phyloP scores from a whole-genome alignment of 208 protist genomes.

The Leishmania braziliensis region DNA sequence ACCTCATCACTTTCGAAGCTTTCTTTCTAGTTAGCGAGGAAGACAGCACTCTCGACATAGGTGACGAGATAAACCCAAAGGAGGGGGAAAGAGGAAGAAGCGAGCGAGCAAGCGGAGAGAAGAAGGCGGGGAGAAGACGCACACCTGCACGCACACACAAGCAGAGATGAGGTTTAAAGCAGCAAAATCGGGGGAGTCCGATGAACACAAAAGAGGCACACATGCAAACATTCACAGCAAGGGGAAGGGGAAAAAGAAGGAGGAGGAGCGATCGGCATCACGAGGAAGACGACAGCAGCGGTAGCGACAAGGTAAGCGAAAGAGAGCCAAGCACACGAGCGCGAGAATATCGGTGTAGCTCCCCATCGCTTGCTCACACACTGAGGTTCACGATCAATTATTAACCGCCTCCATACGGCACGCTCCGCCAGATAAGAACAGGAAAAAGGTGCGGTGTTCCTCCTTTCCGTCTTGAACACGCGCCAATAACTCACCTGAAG shows the following conservation, averaged over 20 bases:
- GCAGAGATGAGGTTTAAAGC: slow-evolving; percentile 2
- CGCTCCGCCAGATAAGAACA: background rate
- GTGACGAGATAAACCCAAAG: background rate
- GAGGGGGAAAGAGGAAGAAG: background rate
- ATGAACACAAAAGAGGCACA: slow-evolving; percentile 8
- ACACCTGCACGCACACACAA: background rate
- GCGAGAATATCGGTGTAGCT: background rate
- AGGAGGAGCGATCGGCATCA: background rate
- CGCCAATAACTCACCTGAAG: background rate
- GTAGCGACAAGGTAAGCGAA: background rate
- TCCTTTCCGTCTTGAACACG: background rate
- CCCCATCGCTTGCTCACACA: background rate
- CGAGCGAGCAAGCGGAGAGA: background rate
- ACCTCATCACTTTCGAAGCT: background rate
- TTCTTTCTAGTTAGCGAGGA: background rate
- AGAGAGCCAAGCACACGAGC: background rate
- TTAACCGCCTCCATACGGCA: background rate
- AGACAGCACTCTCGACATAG: background rate
- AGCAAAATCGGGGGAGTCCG: background rate
- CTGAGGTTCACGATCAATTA: background rate
- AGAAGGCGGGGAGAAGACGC: background rate
- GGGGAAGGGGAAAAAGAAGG: background rate
- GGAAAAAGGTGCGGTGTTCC: background rate
- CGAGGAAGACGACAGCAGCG: background rate
- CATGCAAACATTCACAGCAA: background rate